A percentile compares a stretch with the other conserved stretches of the same genome.
phyloP scores from a whole-genome alignment of 148 eudicot species.

The Cornus controversa region DNA sequence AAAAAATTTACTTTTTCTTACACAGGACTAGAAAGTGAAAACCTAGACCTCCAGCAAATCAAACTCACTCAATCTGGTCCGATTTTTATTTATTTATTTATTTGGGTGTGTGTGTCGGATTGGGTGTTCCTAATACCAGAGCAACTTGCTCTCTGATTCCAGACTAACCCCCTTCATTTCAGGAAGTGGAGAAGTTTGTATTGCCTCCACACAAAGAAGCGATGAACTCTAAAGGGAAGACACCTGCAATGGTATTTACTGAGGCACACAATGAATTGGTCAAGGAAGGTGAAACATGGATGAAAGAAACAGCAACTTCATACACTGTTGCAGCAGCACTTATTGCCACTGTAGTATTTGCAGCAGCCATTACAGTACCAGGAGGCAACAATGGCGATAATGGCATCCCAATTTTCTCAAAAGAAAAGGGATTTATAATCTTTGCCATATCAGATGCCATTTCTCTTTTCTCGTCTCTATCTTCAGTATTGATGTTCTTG shows the following conservation, averaged over 20 bases:
- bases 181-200: slow-evolving; percentile 24
- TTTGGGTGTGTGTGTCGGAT: too few relatives aligned
- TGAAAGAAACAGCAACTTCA: slow-evolving; percentile 23
- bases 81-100: too few relatives aligned
- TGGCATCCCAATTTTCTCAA: slow-evolving; percentile 21
- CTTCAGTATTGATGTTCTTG: slow-evolving; percentile 24
- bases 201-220: background rate
- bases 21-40: too few relatives aligned
- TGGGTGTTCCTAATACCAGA: too few relatives aligned
- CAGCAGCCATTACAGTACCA: slow-evolving; percentile 31
- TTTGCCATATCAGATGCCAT: slow-evolving; percentile 23
- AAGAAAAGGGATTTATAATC: background rate
- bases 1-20: too few relatives aligned
- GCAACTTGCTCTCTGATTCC: too few relatives aligned
- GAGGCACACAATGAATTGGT: slow-evolving; percentile 18
- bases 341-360: slow-evolving; percentile 26
- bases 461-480: slow-evolving; percentile 18
- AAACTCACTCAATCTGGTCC: too few relatives aligned
- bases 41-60: too few relatives aligned
- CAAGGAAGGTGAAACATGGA: slow-evolving; percentile 26
- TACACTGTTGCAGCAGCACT: slow-evolving; percentile 26
- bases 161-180: background rate
- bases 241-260: slow-evolving; percentile 16
- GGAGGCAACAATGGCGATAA: slow-evolving; percentile 13
- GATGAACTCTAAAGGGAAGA: background rate